Percentiles rank a stretch among this genome's conserved stretches.
Evolutionary conservation across 148 eudicot species (phyloP).

Genomic region (Rhododendron griersonianum): DNA sequence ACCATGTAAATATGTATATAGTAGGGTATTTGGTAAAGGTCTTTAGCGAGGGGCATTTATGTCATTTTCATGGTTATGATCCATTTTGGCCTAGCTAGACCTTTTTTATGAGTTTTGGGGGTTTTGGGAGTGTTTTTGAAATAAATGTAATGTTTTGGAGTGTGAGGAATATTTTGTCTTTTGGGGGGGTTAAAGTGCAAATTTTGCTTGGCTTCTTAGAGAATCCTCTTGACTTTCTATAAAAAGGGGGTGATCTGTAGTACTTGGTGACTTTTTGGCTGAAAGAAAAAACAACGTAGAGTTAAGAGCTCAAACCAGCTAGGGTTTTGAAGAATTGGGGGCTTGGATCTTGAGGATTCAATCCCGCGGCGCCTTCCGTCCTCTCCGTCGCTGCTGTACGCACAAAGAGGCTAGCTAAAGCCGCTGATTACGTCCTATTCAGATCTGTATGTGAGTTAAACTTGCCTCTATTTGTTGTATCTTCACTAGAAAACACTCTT

Average conservation of each 20-base stretch:
- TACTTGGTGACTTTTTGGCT: neutral
- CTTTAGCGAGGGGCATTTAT: neutral
- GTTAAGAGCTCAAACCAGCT: neutral
- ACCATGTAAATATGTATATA: neutral
- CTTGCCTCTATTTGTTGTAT: no score
- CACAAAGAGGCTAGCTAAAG: neutral
- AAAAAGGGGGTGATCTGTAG: neutral
- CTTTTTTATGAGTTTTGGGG: neutral
- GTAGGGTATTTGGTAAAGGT: neutral
- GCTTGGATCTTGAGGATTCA: neutral
- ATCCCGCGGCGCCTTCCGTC: neutral
- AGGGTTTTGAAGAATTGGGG: neutral
- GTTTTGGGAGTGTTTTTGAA: no score
- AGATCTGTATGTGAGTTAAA: no score
- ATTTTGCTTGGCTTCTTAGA: neutral
- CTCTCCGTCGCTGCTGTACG: neutral
- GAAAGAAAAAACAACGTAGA: neutral
- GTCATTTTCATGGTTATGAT: neutral
- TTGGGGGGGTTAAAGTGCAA: neutral
- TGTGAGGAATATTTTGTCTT: no score
- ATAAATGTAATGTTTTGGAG: no score
- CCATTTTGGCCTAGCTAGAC: neutral
- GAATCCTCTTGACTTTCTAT: neutral
- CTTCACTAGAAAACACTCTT: no score
- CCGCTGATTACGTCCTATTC: no score